Percentiles rank a stretch among this genome's conserved stretches.
Evolutionary conservation across 805 yeast genomes (phyloP).

Genomic region (Saccharomycopsis javanensis): DNA sequence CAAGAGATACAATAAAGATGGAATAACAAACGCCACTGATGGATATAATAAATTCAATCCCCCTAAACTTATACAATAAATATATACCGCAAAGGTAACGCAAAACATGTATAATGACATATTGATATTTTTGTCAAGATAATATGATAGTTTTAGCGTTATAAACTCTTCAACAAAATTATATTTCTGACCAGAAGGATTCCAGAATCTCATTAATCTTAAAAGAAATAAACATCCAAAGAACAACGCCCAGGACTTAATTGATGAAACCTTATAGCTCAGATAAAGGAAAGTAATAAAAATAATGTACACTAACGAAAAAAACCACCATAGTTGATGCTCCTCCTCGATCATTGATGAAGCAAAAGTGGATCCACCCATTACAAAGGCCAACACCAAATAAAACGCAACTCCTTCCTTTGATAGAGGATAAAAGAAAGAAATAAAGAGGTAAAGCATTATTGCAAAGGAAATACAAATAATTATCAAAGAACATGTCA

Average conservation of each 20-base stretch:
- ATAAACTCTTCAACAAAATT: slow-evolving; percentile 25
- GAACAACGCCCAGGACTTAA: slow-evolving; percentile 20
- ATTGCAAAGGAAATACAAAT: slow-evolving; percentile 1
- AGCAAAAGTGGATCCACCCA: slow-evolving; percentile 60
- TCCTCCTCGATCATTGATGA: slow-evolving; percentile 93
- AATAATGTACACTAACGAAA: slow-evolving; percentile 30
- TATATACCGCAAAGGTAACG: neutral
- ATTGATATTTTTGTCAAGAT: neutral
- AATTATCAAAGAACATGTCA: slow-evolving; percentile 26
- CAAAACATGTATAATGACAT: slow-evolving; percentile 4
- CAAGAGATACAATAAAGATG: slow-evolving; percentile 30
- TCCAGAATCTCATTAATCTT: slow-evolving; percentile 72
- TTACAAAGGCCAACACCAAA: slow-evolving; percentile 25
- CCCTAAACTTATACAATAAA: slow-evolving; percentile 21
- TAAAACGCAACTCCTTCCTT: slow-evolving; percentile 19
- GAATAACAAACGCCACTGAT: slow-evolving; percentile 33
- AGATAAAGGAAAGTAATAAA: neutral
- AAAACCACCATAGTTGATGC: slow-evolving; percentile 94
- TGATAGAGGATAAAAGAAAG: slow-evolving; percentile 1
- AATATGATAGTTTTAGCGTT: slow-evolving; percentile 8
- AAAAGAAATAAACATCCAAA: slow-evolving; percentile 24
- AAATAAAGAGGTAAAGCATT: neutral
- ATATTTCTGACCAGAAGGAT: slow-evolving; percentile 81
- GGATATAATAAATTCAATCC: slow-evolving; percentile 24
- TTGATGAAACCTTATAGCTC: neutral